A percentile compares a stretch with the other conserved stretches of the same genome.
These are phyloP conservation scores for Centella asiatica DNA, from an alignment of 129 eudicot species.

Conservation along the genomic window DNA sequence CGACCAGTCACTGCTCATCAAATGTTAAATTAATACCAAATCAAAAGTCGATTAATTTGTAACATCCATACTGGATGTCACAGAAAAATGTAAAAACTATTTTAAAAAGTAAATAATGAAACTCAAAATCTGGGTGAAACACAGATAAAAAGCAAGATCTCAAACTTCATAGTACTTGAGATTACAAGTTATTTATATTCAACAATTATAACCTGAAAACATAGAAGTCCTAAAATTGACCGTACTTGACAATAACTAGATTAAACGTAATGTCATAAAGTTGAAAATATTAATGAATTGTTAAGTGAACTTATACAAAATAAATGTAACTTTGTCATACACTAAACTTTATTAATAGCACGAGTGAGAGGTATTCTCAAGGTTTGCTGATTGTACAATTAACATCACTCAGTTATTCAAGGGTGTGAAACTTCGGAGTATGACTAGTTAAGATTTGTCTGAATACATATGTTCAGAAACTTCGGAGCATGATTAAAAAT, in stretches of 20 bases:
- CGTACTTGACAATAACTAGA: neutral
- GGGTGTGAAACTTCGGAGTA: no score
- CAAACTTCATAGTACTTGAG: neutral
- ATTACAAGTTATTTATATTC: neutral
- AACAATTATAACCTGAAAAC: neutral
- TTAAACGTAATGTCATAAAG: neutral
- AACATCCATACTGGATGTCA: neutral
- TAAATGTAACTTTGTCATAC: no score
- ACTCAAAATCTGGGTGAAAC: neutral
- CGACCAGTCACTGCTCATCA: slow-evolving; percentile 61
- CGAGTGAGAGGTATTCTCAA: no score
- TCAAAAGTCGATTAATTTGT: neutral
- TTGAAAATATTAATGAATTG: no score
- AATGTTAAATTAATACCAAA: neutral
- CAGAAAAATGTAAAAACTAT: neutral
- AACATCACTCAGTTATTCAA: no score
- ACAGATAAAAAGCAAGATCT: neutral
- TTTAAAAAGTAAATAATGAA: no score
- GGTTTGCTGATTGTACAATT: no score
- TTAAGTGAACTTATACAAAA: no score
- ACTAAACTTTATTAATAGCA: neutral
- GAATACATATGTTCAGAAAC: neutral
- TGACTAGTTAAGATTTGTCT: no score
- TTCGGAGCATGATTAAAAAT: neutral
- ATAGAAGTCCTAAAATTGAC: neutral